A percentile compares a stretch with the other conserved stretches of the same genome.
phyloP scores from a whole-genome alignment of 2,329 filamentous ascomycete species.

The Lecanicillium sp. region DNA sequence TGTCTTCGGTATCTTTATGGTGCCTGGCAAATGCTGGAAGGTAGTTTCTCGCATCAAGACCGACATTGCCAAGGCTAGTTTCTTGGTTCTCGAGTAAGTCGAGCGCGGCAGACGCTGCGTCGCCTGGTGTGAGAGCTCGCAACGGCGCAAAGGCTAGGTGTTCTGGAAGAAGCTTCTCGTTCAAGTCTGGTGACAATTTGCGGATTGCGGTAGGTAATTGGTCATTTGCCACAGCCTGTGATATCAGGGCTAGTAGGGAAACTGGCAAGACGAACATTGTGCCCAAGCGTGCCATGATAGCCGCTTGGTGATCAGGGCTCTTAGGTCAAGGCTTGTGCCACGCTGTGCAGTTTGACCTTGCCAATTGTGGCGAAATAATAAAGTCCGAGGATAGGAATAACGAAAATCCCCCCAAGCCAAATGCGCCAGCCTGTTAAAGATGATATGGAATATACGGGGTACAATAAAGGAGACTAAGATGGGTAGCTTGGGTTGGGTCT shows the following conservation, averaged over 20 bases:
- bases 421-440: no score
- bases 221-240: constrained; percentile 25
- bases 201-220: constrained; percentile 51
- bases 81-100: constrained; percentile 21
- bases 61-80: constrained; percentile 7
- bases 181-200: constrained; percentile 63
- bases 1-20: constrained; percentile 17
- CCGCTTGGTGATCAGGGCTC: no score
- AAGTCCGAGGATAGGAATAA: no score
- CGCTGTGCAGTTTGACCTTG: no score
- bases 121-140: constrained; percentile 14
- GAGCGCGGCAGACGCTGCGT: constrained; percentile 22
- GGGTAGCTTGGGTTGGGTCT: neutral
- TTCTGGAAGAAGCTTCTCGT: constrained; percentile 63
- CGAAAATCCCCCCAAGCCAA: no score
- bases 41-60: constrained; percentile 21
- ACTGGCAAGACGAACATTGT: constrained; percentile 29
- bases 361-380: no score
- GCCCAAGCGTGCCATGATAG: constrained; percentile 29
- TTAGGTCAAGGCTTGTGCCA: no score
- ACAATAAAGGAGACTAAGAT: constrained; percentile 2
- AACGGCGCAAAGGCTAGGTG: constrained; percentile 45
- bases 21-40: constrained; percentile 46
- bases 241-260: constrained; percentile 37
- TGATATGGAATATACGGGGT: no score